Evolutionary conservation across 768 basidiomycete species (phyloP).

Genomic region (Naganishia vaughanmartiniae): DNA sequence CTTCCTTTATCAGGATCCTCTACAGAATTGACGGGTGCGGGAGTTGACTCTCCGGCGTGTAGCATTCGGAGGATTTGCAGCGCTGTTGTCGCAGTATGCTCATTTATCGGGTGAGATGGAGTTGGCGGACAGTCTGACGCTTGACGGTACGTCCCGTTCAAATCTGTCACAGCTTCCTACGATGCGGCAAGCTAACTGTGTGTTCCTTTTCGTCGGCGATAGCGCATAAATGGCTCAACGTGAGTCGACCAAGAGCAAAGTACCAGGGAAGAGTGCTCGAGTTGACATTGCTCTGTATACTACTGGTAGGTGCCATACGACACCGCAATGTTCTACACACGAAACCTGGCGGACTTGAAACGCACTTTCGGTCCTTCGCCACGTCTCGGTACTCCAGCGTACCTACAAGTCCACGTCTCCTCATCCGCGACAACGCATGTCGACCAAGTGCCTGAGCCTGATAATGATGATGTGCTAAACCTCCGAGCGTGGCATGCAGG

Average conservation of each 20-base stretch:
- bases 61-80: conserved; percentile 56
- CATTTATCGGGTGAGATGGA: conserved; percentile 49
- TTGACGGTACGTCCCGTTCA: conserved; percentile 49
- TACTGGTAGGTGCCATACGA: conserved; percentile 49
- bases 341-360: conserved; percentile 39
- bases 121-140: conserved; percentile 54
- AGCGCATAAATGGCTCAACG: conserved; percentile 55
- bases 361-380: conserved; percentile 52
- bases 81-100: conserved; percentile 50
- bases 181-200: not conserved
- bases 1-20: not conserved
- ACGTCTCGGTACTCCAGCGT: conserved; percentile 48
- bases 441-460: not conserved
- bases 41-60: not conserved
- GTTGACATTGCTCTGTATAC: no score
- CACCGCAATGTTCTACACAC: conserved; percentile 54
- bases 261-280: no score
- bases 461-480: not conserved
- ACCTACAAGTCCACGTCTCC: conserved; percentile 42
- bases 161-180: not conserved
- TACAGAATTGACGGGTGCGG: not conserved
- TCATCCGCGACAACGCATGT: not conserved
- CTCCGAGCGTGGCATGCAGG: conserved; percentile 25
- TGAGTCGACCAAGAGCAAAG: conserved; percentile 35
- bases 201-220: not conserved